A percentile compares a stretch with the other conserved stretches of the same genome.
These are phyloP conservation scores for Panicum hallii DNA, from an alignment of 202 grass and related monocot genomes.

Conservation along the genomic window DNA sequence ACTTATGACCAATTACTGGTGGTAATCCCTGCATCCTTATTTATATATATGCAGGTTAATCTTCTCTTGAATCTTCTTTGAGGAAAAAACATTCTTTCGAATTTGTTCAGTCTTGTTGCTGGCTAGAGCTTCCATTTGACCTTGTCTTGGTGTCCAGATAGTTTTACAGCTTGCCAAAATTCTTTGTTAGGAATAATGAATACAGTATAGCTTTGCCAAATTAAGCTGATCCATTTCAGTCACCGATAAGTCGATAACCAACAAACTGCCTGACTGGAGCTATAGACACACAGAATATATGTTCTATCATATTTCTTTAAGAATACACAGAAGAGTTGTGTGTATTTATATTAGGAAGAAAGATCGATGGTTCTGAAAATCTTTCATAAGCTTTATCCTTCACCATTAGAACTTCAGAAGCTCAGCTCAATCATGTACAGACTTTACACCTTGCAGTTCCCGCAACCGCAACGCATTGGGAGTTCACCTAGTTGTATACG, in stretches of 20 bases:
- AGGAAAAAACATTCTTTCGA: no score
- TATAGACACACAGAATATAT: no score
- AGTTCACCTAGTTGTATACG: neutral
- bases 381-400: no score
- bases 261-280: neutral
- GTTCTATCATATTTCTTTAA: no score
- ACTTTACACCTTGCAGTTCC: neutral
- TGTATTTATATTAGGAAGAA: no score
- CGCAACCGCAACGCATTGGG: neutral
- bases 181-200: neutral
- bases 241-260: neutral
- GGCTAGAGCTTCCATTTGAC: neutral
- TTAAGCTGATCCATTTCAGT: neutral
- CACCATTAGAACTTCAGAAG: no score
- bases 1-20: no score
- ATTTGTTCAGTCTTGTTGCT: conserved; percentile 14
- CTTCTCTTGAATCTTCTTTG: neutral
- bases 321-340: no score
- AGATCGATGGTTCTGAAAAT: no score
- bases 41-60: neutral
- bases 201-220: neutral
- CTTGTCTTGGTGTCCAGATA: neutral
- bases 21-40: neutral
- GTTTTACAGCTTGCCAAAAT: neutral
- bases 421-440: neutral